A percentile compares a stretch with the other conserved stretches of the same genome.
Evolutionary conservation across 306 rosid genomes (phyloP).

Genomic region (Cicer bijugum): DNA sequence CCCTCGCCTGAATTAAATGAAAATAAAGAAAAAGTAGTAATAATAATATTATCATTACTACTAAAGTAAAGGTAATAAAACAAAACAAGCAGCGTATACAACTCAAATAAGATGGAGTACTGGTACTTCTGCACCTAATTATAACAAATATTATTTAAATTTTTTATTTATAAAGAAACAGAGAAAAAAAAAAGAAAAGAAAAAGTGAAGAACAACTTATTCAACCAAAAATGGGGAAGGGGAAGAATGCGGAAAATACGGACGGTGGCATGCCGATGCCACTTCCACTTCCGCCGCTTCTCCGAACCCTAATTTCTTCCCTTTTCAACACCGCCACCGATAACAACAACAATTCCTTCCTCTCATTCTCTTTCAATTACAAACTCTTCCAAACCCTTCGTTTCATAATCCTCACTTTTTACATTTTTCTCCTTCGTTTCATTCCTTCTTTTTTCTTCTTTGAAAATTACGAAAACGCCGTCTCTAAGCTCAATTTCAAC

Average conservation of each 20-base stretch:
- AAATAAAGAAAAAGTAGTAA: no score
- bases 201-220: not conserved
- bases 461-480: constrained; percentile 5
- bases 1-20: no score
- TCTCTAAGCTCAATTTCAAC: not conserved
- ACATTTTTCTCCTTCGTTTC: constrained; percentile 57
- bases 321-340: constrained; percentile 48
- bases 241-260: not conserved
- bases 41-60: no score
- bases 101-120: no score
- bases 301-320: constrained; percentile 53
- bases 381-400: constrained; percentile 60
- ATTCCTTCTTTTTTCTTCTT: constrained; percentile 51
- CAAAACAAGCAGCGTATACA: no score
- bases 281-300: constrained; percentile 50
- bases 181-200: not conserved
- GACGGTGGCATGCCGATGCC: not conserved
- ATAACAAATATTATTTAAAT: not conserved
- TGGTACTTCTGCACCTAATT: not conserved
- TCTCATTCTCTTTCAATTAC: constrained; percentile 46
- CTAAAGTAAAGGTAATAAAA: no score
- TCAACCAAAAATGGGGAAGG: not conserved
- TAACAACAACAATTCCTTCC: constrained; percentile 52
- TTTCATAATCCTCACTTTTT: constrained; percentile 26
- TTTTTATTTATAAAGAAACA: not conserved